Base-by-base conservation (phyloP, 2,329 filamentous ascomycete species). In the Aureobasidium sp. region DNA sequence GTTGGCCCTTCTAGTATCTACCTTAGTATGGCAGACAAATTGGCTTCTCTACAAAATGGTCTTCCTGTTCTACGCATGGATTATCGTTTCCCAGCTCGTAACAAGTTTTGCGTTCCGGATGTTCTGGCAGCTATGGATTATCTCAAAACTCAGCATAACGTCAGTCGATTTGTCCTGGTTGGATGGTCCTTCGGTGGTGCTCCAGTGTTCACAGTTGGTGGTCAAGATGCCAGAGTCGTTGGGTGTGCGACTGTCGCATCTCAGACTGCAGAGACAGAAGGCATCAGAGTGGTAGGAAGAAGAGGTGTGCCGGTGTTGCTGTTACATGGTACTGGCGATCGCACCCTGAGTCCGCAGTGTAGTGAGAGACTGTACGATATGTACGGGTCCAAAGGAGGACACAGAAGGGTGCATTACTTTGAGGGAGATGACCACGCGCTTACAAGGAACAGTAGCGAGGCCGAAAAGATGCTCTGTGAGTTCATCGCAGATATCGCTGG, bases 121-220 rank as follows among this genome's bases (percentile, higher is more conserved):
- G 70, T 75, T 0, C 51, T 67, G 9, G 71, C 75, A 10, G 71
- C 70, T 5, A 73, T 78, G 70, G 64, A 71, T 34, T 74, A 73
- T 55, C 67, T 77, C 9, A 51, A 70, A 14, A 63, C 69, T 14
- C 62, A 67, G 30, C 73, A 70, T 63, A 67, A 64, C 0, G 66
- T 74, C 1, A 63, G 61, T n/a, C 68, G 64, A 29, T 76, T 77
- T 64, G 75, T 77, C 6, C 62, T 78, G 14, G 69, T 77, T 1
- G 76, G 76, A 49, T 78, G 75, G 76, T 75, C 72, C 11, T 77
- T 78, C 57, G 75, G 76, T 25, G 73, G 75, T 6, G 75, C 74
- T 25, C 75, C 75, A 0, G 76, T 74, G 21, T 75, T 76, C 66
- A 73, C 71, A 0, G 70, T 73, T 13, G 75, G 68, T 8, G 72